Percentiles rank a stretch among this genome's conserved stretches.
phyloP scores from a whole-genome alignment of 139 green algal genomes.

The Pleodorina starrii region DNA sequence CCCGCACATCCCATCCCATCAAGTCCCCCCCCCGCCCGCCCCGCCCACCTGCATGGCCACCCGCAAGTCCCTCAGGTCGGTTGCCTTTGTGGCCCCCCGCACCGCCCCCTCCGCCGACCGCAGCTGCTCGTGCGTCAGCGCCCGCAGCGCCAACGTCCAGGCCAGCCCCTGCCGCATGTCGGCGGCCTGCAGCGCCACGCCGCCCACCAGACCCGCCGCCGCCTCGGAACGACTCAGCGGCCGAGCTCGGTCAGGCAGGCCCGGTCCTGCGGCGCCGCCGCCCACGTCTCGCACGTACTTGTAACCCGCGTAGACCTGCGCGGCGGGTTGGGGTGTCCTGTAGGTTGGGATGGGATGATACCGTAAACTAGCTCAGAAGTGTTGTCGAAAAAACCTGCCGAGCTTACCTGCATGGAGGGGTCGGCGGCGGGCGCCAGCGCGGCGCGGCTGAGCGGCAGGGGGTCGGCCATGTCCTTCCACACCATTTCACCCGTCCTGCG shows the following conservation, averaged over 20 bases:
- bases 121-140: slow-evolving; percentile 25
- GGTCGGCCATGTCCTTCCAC: slow-evolving; percentile 30
- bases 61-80: slow-evolving; percentile 46
- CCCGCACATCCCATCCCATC: neutral
- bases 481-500: slow-evolving; percentile 32
- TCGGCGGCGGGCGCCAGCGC: neutral
- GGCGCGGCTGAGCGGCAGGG: neutral
- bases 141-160: slow-evolving; percentile 47
- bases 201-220: slow-evolving; percentile 19
- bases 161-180: slow-evolving; percentile 48
- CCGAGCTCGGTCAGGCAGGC: neutral
- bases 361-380: too few relatives aligned
- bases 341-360: too few relatives aligned
- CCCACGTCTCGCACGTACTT: slow-evolving; percentile 29
- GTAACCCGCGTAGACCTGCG: slow-evolving; percentile 52
- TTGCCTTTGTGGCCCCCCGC: neutral
- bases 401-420: neutral
- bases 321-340: neutral
- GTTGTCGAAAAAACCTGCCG: too few relatives aligned
- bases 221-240: neutral
- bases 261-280: neutral
- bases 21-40: too few relatives aligned
- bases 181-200: neutral
- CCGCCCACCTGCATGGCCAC: slow-evolving; percentile 38
- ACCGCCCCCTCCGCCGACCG: neutral